Conservation (phyloP, 257 asterid species). For the Nicotiana sylvestris region DNA sequence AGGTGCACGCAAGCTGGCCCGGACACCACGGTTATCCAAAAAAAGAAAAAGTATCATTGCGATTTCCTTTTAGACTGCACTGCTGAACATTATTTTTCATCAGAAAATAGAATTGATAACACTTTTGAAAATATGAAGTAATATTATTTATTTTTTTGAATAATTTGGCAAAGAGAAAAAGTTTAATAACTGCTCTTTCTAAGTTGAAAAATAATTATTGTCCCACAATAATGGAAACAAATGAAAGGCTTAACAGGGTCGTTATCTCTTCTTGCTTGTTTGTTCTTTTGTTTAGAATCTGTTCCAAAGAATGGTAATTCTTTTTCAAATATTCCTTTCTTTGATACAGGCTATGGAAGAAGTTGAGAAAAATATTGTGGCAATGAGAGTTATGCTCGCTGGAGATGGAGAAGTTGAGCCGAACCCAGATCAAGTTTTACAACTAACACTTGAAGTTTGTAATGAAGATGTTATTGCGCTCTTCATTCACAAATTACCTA, state of each 20-base stretch:
- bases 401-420: constrained; percentile 97
- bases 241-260: constrained; percentile 3
- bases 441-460: constrained; percentile 75
- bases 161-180: not conserved
- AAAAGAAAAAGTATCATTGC: no score
- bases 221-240: not conserved
- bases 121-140: not conserved
- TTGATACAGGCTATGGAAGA: constrained; percentile 81
- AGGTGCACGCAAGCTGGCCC: no score
- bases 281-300: constrained; percentile 8
- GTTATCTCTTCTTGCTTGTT: constrained; percentile 5
- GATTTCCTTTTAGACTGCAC: not conserved
- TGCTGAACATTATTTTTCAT: not conserved
- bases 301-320: constrained; percentile 1
- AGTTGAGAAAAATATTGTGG: constrained; percentile 86
- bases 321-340: constrained; percentile 15
- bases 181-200: not conserved
- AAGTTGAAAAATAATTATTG: not conserved
- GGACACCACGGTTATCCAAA: no score
- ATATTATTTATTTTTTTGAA: not conserved
- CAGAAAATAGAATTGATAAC: not conserved
- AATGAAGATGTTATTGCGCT: constrained; percentile 82
- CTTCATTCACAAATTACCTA: constrained; percentile 78
- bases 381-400: constrained; percentile 77
- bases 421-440: constrained; percentile 67